Conservation (phyloP, 306 rosid species). For the Lathyrus sativus region DNA sequence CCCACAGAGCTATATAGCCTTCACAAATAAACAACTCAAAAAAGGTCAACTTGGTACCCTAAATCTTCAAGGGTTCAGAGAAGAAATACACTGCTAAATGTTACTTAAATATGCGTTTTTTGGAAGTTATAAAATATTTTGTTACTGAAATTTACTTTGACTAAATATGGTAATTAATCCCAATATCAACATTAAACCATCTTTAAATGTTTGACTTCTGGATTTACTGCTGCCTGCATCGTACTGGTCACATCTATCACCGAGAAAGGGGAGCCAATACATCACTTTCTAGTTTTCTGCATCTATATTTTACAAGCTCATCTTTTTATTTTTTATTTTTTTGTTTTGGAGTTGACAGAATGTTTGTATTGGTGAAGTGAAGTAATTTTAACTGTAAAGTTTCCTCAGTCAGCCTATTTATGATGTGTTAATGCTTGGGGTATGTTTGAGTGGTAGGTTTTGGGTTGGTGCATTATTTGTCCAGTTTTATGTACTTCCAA, state of each 20-base stretch:
- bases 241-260: conserved; percentile 10
- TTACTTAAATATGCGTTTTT: background rate
- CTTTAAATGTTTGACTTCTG: background rate
- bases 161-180: conserved; percentile 3
- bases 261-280: conserved; percentile 10
- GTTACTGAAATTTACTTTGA: conserved; percentile 1
- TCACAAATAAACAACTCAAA: background rate
- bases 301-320: conserved; percentile 10
- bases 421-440: conserved; percentile 21
- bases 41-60: background rate
- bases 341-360: conserved; percentile 16
- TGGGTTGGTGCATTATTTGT: conserved; percentile 22
- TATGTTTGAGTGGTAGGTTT: conserved; percentile 3
- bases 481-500: conserved; percentile 13
- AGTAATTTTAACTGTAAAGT: conserved; percentile 6
- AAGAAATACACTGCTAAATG: conserved; percentile 11
- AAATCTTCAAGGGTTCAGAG: background rate
- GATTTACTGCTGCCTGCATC: background rate
- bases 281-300: conserved; percentile 23
- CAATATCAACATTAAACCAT: conserved; percentile 7
- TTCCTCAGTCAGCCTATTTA: background rate
- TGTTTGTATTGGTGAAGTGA: conserved; percentile 24
- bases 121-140: background rate
- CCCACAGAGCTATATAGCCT: background rate
- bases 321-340: background rate